Evolutionary conservation across 2,329 filamentous ascomycete species (phyloP).

Genomic region (Fusarium sp.): DNA sequence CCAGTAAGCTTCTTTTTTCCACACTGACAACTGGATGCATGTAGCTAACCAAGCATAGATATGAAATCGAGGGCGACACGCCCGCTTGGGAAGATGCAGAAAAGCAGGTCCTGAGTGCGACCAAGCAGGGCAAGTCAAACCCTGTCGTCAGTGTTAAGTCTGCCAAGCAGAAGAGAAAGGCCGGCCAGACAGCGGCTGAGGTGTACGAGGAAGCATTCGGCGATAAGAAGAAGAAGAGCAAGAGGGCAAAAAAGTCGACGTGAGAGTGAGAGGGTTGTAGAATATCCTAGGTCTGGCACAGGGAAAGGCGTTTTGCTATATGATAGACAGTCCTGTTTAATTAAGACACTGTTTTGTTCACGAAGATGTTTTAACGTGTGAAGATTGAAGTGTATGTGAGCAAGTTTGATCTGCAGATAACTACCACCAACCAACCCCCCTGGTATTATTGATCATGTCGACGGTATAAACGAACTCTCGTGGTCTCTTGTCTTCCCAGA

Average conservation of each 20-base stretch:
- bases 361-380: neutral
- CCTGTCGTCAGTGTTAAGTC: slow-evolving; percentile 86
- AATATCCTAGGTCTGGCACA: slow-evolving; percentile 41
- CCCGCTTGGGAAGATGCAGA: slow-evolving; percentile 80
- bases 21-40: accelerated
- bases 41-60: slow-evolving; percentile 58
- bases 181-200: slow-evolving; percentile 70
- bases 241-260: slow-evolving; percentile 58
- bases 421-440: too few relatives aligned
- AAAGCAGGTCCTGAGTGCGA: slow-evolving; percentile 76
- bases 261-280: slow-evolving; percentile 44
- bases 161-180: slow-evolving; percentile 83
- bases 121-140: slow-evolving; percentile 69
- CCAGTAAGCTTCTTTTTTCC: slow-evolving; percentile 58
- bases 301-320: slow-evolving; percentile 47
- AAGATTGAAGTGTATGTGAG: neutral
- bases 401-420: too few relatives aligned
- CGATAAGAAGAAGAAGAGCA: slow-evolving; percentile 70
- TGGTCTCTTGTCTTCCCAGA: too few relatives aligned
- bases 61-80: slow-evolving; percentile 74
- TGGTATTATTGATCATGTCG: too few relatives aligned
- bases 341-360: slow-evolving; percentile 32
- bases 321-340: slow-evolving; percentile 39
- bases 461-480: too few relatives aligned
- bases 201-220: slow-evolving; percentile 74